phyloP scores from a whole-genome alignment of 1,284 basidiomycete species.

The Tylopilus sp. region DNA sequence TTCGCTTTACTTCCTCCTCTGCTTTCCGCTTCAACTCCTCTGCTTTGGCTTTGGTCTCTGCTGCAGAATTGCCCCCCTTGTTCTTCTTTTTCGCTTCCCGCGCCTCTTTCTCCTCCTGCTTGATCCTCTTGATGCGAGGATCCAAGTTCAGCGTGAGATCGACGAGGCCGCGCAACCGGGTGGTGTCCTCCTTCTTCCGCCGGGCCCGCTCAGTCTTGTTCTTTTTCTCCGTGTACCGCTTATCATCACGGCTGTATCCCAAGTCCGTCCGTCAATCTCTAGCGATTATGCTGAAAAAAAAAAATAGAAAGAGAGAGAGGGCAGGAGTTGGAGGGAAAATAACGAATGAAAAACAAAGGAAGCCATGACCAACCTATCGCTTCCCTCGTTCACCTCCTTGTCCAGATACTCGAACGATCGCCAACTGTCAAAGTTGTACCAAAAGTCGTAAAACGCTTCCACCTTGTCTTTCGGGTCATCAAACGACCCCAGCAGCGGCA shows the following conservation, averaged over 20 bases:
- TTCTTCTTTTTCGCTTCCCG: conserved; percentile 88
- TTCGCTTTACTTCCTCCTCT: conserved; percentile 51
- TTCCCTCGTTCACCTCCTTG: conserved; percentile 98
- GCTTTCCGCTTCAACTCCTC: conserved; percentile 69
- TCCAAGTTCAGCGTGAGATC: conserved; percentile 84
- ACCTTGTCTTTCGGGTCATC: conserved; percentile 79
- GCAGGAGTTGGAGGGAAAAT: too few species aligned
- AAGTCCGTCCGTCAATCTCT: conserved; percentile 1
- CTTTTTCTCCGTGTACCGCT: conserved; percentile 99
- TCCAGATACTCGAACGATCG: conserved; percentile 96
- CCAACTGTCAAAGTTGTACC: conserved; percentile 99
- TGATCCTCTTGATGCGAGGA: conserved; percentile 96
- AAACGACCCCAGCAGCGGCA: conserved; percentile 72
- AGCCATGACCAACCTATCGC: conserved; percentile 68
- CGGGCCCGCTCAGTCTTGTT: conserved; percentile 96
- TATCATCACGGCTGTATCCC: conserved; percentile 82
- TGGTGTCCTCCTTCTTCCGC: conserved; percentile 97
- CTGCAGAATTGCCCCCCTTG: conserved; percentile 37
- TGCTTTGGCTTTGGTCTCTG: conserved; percentile 56
- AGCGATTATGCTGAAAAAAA: not conserved
- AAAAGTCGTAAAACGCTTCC: conserved; percentile 96
- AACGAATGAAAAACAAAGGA: too few species aligned
- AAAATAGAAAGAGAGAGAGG: not conserved
- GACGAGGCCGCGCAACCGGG: conserved; percentile 82
- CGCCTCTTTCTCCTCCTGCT: conserved; percentile 93